Conservation (phyloP, 306 rosid species). For the Citrullus colocynthis region DNA sequence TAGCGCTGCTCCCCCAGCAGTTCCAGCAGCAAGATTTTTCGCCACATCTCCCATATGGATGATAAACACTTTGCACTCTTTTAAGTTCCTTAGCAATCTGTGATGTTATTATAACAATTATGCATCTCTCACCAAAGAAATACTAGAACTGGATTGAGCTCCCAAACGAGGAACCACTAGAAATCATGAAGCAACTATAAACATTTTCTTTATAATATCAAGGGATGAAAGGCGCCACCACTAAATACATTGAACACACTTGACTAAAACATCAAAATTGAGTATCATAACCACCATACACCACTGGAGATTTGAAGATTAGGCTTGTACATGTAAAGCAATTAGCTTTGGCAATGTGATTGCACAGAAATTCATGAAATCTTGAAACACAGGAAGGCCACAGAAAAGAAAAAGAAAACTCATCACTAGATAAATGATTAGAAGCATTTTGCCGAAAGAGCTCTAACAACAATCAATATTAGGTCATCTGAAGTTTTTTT, state of each 20-base stretch:
- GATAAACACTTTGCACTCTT: neutral
- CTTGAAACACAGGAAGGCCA: neutral
- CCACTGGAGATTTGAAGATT: neutral
- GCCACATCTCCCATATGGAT: conserved; percentile 85
- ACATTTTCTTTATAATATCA: neutral
- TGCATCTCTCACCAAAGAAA: neutral
- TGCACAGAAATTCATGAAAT: neutral
- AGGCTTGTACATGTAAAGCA: neutral
- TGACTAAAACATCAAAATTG: neutral
- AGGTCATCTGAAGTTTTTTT: neutral
- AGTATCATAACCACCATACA: neutral
- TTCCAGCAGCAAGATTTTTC: conserved; percentile 88
- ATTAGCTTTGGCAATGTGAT: neutral
- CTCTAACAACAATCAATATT: neutral
- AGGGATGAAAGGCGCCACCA: neutral
- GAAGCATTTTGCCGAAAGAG: neutral
- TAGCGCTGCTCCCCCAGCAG: conserved; percentile 89
- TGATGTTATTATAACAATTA: neutral
- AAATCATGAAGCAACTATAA: neutral
- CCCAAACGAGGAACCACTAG: neutral
- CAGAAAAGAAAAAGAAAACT: neutral
- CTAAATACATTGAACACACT: neutral
- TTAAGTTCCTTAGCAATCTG: neutral
- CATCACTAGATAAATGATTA: no score
- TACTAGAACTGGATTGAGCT: neutral